A percentile compares a stretch with the other conserved stretches of the same genome.
phyloP scores from a whole-genome alignment of 768 basidiomycete genomes.

The Boletus coccyginus region DNA sequence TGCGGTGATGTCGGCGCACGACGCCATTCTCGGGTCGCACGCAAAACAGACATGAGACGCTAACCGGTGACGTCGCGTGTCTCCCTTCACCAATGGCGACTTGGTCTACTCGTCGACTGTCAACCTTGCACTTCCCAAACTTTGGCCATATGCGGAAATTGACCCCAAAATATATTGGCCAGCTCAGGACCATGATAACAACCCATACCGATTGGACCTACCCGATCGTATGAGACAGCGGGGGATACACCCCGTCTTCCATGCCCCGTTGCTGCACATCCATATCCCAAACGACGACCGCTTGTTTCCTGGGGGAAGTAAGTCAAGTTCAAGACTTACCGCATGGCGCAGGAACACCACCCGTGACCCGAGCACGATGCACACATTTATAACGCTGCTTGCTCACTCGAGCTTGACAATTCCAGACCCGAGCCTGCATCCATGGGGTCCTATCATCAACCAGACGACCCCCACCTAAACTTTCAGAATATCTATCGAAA shows the following conservation, averaged over 20 bases:
- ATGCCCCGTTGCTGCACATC: background rate
- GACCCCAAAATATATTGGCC: background rate
- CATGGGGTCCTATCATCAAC: no score
- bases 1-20: conserved; percentile 32
- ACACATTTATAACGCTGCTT: no score
- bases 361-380: no score
- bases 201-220: background rate
- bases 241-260: background rate
- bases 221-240: background rate
- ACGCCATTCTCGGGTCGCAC: conserved; percentile 26
- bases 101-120: no score
- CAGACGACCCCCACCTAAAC: no score
- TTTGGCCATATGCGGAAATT: background rate
- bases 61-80: no score
- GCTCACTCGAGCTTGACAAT: no score
- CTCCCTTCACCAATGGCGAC: no score
- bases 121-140: background rate
- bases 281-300: background rate
- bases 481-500: no score
- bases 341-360: no score
- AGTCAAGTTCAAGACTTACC: no score
- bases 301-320: background rate
- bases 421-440: no score
- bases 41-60: conserved; percentile 28
- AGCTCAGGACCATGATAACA: background rate